These are phyloP conservation scores for Curvularia lunata DNA, from an alignment of 2,329 filamentous ascomycete species.

Conservation along the genomic window DNA sequence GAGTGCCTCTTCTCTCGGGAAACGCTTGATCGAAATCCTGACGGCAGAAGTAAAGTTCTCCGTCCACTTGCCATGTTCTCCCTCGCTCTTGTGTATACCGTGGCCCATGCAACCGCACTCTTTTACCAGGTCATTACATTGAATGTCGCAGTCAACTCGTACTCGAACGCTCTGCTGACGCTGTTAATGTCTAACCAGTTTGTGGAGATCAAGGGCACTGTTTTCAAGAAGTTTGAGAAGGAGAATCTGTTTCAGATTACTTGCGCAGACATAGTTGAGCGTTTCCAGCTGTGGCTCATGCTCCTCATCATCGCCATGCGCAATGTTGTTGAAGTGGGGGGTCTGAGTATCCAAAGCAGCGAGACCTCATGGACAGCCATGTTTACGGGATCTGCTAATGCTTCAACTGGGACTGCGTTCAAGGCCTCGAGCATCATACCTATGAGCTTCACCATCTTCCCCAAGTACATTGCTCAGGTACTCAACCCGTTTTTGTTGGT, in stretches of 20 bases:
- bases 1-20: conserved; percentile 95
- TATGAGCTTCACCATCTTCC: conserved; percentile 87
- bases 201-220: conserved; percentile 96
- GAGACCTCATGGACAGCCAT: conserved; percentile 39
- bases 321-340: conserved; percentile 94
- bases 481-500: conserved; percentile 93
- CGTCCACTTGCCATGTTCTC: conserved; percentile 91
- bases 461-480: conserved; percentile 85
- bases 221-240: conserved; percentile 99
- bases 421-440: conserved; percentile 79
- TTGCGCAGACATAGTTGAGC: conserved; percentile 94
- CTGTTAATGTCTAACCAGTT: conserved; percentile 96
- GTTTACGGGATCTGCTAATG: conserved; percentile 51
- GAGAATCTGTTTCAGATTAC: conserved; percentile 97
- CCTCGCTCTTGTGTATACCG: conserved; percentile 84
- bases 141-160: conserved; percentile 98
- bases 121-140: conserved; percentile 98
- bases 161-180: conserved; percentile 92
- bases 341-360: conserved; percentile 64
- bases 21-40: conserved; percentile 83
- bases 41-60: conserved; percentile 89
- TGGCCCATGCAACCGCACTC: conserved; percentile 82
- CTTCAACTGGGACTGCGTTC: conserved; percentile 58
- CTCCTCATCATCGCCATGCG: conserved; percentile 93
- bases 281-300: conserved; percentile 98